Evolutionary conservation across 805 yeast species (phyloP), one percentile per base, ranked within the genome.

Genomic region (Candida jianshihensis): DNA sequence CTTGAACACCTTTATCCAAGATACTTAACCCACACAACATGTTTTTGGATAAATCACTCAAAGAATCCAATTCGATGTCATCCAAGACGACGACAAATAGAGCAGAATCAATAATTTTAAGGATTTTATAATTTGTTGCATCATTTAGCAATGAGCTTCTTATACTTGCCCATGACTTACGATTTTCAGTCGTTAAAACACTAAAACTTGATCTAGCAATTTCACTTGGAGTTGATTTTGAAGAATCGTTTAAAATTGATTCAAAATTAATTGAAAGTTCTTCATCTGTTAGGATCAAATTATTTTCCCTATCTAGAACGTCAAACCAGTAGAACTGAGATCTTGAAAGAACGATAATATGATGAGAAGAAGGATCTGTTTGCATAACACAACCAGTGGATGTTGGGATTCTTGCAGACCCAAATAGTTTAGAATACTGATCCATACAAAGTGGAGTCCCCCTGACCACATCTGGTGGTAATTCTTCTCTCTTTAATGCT

Each of bases 311-410:
- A 58, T 87, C 94, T 48, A 88, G 64, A 2, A 88, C 97, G 54
- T 88, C 96, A 56, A 88, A 88, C 96, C 96, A 88, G 61, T 88
- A 88, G 58, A 87, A 85, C 59, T 88, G 96, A 2, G 95, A 83
- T 51, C 83, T 79, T 43, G 86, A 78, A 56, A 86, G 63, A 13
- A 88, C 89, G 9, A 87, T 80, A 26, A 88, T 76, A 57, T 88
- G 96, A 50, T 78, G 82, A 2, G 92, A 78, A 9, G 76, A 66
- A 7, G 69, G 55, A 57, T 85, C 95, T 2, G 85, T 73, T 59
- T 87, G 95, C 78, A 88, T 77, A 38, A 83, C 75, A 58, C 97
- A 88, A 4, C 95, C 94, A 3, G 74, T 69, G 17, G 71, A 68
- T 1, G 92, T 81, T 32, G 97, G 96, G 43, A 88, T 81, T 54